These are phyloP conservation scores for Encephalitozoon cuniculi DNA, from an alignment of 371 early-diverging fungal species.

Conservation along the genomic window DNA sequence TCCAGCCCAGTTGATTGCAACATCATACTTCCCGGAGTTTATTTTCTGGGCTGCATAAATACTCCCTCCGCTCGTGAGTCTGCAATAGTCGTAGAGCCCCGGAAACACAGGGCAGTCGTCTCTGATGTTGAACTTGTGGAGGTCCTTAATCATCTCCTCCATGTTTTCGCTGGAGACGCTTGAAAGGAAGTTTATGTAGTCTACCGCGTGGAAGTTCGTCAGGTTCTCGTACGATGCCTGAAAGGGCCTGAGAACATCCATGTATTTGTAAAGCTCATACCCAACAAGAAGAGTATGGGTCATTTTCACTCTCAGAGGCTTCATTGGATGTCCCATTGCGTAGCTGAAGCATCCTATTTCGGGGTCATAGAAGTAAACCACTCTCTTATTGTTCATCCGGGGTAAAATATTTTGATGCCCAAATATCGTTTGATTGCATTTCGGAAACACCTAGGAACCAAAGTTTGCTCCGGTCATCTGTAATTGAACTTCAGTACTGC, in stretches of 20 bases:
- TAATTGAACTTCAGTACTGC: constrained; percentile 49
- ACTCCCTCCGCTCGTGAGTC: constrained; percentile 52
- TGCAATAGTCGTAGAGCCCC: constrained; percentile 62
- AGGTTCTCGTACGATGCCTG: constrained; percentile 82
- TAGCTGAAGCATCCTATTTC: constrained; percentile 59
- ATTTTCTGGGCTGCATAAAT: constrained; percentile 71
- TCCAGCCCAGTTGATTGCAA: constrained; percentile 94
- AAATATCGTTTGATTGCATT: neutral
- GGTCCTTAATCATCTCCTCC: constrained; percentile 69
- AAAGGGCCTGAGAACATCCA: constrained; percentile 64
- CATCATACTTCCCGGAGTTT: constrained; percentile 76
- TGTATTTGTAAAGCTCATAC: constrained; percentile 58
- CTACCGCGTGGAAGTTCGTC: constrained; percentile 94
- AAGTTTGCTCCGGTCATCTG: constrained; percentile 8
- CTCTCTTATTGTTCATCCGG: constrained; percentile 34
- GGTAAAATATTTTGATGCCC: constrained; percentile 11
- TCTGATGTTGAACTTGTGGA: constrained; percentile 68
- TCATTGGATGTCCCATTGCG: constrained; percentile 62
- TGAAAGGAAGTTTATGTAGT: constrained; percentile 90
- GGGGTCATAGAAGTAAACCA: constrained; percentile 60
- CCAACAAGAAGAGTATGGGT: constrained; percentile 59
- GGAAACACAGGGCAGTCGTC: constrained; percentile 70
- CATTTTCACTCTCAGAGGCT: constrained; percentile 59
- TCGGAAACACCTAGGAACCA: neutral
- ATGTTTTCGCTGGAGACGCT: constrained; percentile 82